Evolutionary conservation across 768 basidiomycete genomes (phyloP), one percentile per base, ranked within the genome.

Genomic region (Collybia mongolica): DNA sequence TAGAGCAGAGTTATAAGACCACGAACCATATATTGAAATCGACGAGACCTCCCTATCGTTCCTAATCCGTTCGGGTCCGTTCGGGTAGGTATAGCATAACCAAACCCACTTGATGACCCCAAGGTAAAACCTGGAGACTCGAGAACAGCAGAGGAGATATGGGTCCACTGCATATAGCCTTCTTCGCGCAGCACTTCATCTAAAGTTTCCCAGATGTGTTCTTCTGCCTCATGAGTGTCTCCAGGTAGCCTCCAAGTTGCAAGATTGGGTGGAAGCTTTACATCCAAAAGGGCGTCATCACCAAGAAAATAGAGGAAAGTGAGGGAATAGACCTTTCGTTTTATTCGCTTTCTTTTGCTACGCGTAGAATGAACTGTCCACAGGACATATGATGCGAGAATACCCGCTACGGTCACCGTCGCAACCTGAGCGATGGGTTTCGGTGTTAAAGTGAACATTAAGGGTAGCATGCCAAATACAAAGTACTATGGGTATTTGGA

Each of bases 1-100:
- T 19, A 15, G 19, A 29, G 15, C 24, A 17, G 5, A 17, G 6
- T 2, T 19, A 15, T 3, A 44, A 44, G 43, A 19, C 24, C 7
- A 44, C 43, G 17, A 44, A 44, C 43, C 8, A n/a, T 44, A 17
- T 44, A 44, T 18, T 24, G 14, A 44, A 44, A 44, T 28, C 44
- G 44, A 28, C 44, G 44, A 6, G 20, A 28, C 29, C 26, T 24
- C 14, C 44, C 22, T 6, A 28, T 7, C 5, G 12, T 20, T 28
- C 44, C 44, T 44, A 29, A 5, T 5, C 17, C 12, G 17, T 32
- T 28, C 18, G 23, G 18, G 4, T 32, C 14, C 14, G 44, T 44
- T 44, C 26, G 44, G 24, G 7, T 32, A 26, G 44, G 44, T 3
- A 44, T 22, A 28, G 44, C 44, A 14, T 44, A 44, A n/a, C 44